phyloP scores from a whole-genome alignment of 1,284 basidiomycete species.

The Apiotrichum montevideense region DNA sequence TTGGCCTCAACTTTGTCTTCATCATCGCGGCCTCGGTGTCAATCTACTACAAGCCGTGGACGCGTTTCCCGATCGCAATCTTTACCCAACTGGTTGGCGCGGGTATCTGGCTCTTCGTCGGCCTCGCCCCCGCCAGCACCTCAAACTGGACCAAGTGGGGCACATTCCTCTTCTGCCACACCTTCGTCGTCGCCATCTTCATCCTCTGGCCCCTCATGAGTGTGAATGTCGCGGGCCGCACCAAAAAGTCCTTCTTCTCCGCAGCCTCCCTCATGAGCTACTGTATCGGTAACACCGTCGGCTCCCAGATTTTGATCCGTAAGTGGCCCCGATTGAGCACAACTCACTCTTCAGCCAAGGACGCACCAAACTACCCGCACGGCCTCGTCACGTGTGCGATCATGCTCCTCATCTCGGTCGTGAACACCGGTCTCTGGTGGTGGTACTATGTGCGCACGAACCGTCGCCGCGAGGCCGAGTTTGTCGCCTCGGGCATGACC shows the following conservation, averaged over 20 bases:
- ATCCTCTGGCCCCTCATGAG: conserved; percentile 30
- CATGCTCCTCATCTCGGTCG: conserved; percentile 13
- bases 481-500: conserved; percentile 17
- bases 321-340: background rate
- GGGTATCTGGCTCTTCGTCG: conserved; percentile 23
- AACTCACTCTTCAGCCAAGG: conserved; percentile 4
- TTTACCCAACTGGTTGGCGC: conserved; percentile 12
- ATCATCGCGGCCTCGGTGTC: conserved; percentile 11
- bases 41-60: conserved; percentile 9
- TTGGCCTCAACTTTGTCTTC: conserved; percentile 11
- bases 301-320: conserved; percentile 24
- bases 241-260: conserved; percentile 27
- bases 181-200: conserved; percentile 23
- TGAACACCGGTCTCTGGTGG: conserved; percentile 22
- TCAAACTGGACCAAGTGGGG: conserved; percentile 25
- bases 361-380: conserved; percentile 23
- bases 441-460: conserved; percentile 22
- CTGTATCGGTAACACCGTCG: conserved; percentile 26
- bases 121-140: conserved; percentile 11
- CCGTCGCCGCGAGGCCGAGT: conserved; percentile 20
- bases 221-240: conserved; percentile 30
- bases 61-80: conserved; percentile 24
- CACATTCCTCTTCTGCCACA: conserved; percentile 18
- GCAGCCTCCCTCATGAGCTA: conserved; percentile 21
- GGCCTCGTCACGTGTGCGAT: conserved; percentile 21